Evolutionary conservation across 2,329 filamentous ascomycete species (phyloP).

Genomic region (Stemphylium vesicarium): DNA sequence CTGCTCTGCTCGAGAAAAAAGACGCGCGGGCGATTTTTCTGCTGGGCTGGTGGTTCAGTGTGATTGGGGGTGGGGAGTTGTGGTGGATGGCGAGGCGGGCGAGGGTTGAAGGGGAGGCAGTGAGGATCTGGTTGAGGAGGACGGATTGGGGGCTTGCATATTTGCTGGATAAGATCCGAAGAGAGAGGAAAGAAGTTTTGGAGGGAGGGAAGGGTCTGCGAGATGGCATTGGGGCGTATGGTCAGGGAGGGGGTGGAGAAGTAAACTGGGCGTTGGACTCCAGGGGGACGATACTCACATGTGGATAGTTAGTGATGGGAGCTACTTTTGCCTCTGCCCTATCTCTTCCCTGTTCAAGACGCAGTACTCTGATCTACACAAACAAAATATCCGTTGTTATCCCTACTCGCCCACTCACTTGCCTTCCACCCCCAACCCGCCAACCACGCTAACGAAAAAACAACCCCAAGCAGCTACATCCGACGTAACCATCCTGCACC

Average conservation of each 20-base stretch:
- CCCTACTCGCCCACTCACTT: too few relatives aligned
- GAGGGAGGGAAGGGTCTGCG: too few relatives aligned
- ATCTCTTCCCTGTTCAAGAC: too few relatives aligned
- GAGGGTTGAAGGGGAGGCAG: conserved; percentile 30
- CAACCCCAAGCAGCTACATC: conserved; percentile 30
- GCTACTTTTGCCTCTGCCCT: too few relatives aligned
- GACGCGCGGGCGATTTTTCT: conserved; percentile 62
- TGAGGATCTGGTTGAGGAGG: conserved; percentile 34
- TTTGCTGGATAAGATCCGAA: conserved; percentile 7
- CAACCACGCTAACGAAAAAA: conserved; percentile 13
- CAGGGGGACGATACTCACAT: too few relatives aligned
- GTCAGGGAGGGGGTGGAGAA: too few relatives aligned
- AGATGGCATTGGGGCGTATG: too few relatives aligned
- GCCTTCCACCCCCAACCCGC: not conserved
- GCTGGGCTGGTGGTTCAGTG: conserved; percentile 64
- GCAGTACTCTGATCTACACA: too few relatives aligned
- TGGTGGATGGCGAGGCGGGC: conserved; percentile 41
- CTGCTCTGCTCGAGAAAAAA: conserved; percentile 55
- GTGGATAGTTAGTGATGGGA: too few relatives aligned
- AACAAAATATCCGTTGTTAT: too few relatives aligned
- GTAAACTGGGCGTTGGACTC: too few relatives aligned
- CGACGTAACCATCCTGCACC: conserved; percentile 27
- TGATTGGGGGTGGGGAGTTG: conserved; percentile 32
- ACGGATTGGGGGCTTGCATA: conserved; percentile 15
- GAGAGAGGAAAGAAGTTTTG: not conserved